Base-by-base conservation (phyloP, 2,329 filamentous ascomycete genomes). In the Colletotrichum sp. region DNA sequence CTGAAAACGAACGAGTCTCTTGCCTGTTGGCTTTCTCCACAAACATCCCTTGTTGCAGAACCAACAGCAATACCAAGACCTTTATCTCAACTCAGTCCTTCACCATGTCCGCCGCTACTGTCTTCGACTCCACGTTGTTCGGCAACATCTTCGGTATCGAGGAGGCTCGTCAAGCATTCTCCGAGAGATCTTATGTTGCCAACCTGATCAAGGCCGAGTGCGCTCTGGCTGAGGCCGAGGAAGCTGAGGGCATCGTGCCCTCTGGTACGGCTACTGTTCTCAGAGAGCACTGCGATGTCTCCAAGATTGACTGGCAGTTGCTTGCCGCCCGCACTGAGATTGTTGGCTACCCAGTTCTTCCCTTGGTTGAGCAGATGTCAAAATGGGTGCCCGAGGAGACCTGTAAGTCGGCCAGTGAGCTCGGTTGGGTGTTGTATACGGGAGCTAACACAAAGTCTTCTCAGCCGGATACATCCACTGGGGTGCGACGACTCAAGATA, bases 401-500 rank as follows among this genome's bases (percentile, higher is more conserved):
- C 82, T 79, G 81, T 81, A 76, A 73, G 78, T 76, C 48, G 3
- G 9, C 24, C 13, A 7, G 43, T 5, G 43, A 10, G 24, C 38
- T 24, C 14, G 2, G 2, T 34, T n/a, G 16, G 24, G 12, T 8
- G 12, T 24, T 6, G 13, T 16, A 8, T 21, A 1, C 5, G 34
- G 10, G 28, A 65, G 38, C 48, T 63, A 62, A 32, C 12, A 2
- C 12, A 7, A 7, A 18, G 3, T 32, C 26, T 4, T 24, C 18
- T 36, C 77, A 72, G 79, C 78, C 6, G 79, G 77, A 1, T 91
- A 89, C 77, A 86, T 91, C 13, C 89, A 91, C 78, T 91, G 89
- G 89, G 90, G 90, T 10, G 89, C 89, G 3, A 91, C 90, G 0
- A 91, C 90, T 0, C 90, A 91, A 76, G 89, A 91, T 77, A 90